Evolutionary conservation across 2,329 filamentous ascomycete species (phyloP).

Genomic region (Fusarium redolens): DNA sequence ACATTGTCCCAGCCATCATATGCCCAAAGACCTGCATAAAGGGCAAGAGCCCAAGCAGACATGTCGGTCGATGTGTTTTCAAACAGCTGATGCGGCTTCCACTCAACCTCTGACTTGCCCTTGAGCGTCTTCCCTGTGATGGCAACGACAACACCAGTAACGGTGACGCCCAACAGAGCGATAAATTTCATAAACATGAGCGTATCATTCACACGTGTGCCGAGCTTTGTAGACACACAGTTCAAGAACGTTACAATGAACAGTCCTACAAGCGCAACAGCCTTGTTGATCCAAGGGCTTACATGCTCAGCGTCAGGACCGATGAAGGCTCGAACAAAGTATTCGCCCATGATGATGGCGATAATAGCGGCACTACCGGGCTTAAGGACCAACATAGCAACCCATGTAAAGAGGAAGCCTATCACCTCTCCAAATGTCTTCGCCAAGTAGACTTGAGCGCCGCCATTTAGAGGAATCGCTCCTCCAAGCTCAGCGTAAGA

Average conservation of each 20-base stretch:
- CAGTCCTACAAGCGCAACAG: conserved; percentile 82
- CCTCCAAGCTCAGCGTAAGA: conserved; percentile 97
- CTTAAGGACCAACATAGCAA: conserved; percentile 92
- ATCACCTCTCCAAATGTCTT: conserved; percentile 96
- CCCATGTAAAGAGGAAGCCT: conserved; percentile 97
- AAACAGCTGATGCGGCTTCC: conserved; percentile 92
- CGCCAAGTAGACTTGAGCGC: conserved; percentile 90
- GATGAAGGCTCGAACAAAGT: conserved; percentile 87
- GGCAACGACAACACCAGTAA: conserved; percentile 90
- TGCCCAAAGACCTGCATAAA: conserved; percentile 97
- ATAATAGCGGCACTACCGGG: conserved; percentile 95
- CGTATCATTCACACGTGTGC: conserved; percentile 86
- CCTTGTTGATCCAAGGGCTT: conserved; percentile 91
- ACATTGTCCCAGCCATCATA: conserved; percentile 99
- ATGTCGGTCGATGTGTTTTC: conserved; percentile 82
- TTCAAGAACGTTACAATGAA: conserved; percentile 85
- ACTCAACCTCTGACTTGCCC: conserved; percentile 81
- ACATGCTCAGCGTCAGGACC: conserved; percentile 86
- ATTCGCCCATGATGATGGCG: conserved; percentile 97
- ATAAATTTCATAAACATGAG: conserved; percentile 99
- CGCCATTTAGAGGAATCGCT: conserved; percentile 94
- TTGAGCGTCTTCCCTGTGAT: conserved; percentile 83
- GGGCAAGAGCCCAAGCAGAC: conserved; percentile 89
- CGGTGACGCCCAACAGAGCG: conserved; percentile 85
- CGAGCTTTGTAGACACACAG: conserved; percentile 88